A percentile compares a stretch with the other conserved stretches of the same genome.
Evolutionary conservation across 306 rosid genomes (phyloP).

Genomic region (Begonia fuchsioides): DNA sequence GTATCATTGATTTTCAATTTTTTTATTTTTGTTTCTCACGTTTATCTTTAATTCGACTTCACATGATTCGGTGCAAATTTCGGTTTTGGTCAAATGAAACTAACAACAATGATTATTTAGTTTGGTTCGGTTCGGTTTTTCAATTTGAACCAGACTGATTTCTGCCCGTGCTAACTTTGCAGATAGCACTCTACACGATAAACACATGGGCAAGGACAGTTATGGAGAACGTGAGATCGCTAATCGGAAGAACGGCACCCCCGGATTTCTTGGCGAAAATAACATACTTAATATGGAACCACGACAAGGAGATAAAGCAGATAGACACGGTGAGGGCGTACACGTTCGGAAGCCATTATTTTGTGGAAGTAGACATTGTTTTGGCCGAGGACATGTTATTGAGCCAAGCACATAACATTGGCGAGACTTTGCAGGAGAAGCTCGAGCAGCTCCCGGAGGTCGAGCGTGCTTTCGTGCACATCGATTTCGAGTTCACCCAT

Average conservation of each 20-base stretch:
- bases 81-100: too few relatives aligned
- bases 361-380: conserved; percentile 78
- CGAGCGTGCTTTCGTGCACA: conserved; percentile 87
- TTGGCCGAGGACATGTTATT: conserved; percentile 52
- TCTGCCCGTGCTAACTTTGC: conserved; percentile 15
- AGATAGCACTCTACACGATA: conserved; percentile 82
- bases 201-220: conserved; percentile 78
- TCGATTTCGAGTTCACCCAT: conserved; percentile 63
- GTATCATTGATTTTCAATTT: too few relatives aligned
- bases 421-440: conserved; percentile 81
- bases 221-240: conserved; percentile 76
- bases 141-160: too few relatives aligned
- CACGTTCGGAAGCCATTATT: conserved; percentile 62
- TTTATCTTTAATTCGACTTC: too few relatives aligned
- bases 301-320: conserved; percentile 51
- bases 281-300: conserved; percentile 80
- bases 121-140: too few relatives aligned
- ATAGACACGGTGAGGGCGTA: conserved; percentile 74
- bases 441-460: conserved; percentile 60
- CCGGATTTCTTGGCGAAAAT: conserved; percentile 68
- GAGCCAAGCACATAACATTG: conserved; percentile 61
- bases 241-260: conserved; percentile 73
- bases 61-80: too few relatives aligned
- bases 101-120: too few relatives aligned
- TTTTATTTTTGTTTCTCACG: too few relatives aligned